A percentile compares a stretch with the other conserved stretches of the same genome.
Evolutionary conservation across 495 filamentous ascomycete genomes (phyloP).

Genomic region (Wilcoxina mikolae): DNA sequence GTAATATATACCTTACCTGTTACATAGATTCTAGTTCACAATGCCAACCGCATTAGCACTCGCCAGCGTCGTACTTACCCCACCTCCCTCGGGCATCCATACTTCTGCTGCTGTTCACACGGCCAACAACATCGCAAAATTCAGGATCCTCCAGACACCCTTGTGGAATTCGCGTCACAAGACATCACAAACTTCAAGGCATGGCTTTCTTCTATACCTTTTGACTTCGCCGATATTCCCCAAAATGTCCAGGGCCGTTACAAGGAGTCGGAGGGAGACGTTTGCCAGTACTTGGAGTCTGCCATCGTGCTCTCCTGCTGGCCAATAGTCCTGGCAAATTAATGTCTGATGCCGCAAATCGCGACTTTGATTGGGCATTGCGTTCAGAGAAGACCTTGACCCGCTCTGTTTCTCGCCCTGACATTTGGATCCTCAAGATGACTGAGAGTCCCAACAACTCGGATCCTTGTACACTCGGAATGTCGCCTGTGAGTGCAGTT

Average conservation of each 20-base stretch:
- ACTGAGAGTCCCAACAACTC: not conserved
- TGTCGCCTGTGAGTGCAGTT: slow-evolving; percentile 1
- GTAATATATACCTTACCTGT: not conserved
- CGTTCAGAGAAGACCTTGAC: slow-evolving; percentile 3
- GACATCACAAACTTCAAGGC: not conserved
- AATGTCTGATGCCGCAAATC: not conserved
- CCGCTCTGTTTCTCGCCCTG: not conserved
- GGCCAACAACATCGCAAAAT: not conserved
- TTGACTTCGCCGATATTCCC: not conserved
- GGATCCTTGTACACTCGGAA: not conserved
- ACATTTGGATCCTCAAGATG: not conserved
- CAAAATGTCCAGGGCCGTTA: not conserved
- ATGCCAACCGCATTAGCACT: not conserved
- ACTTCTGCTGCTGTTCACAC: not conserved
- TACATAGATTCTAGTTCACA: not conserved
- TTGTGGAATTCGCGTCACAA: not conserved
- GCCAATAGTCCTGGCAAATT: slow-evolving; percentile 2
- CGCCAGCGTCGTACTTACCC: not conserved
- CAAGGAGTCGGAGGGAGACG: slow-evolving; percentile 2
- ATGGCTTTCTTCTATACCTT: slow-evolving; percentile 4
- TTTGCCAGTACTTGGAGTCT: not conserved
- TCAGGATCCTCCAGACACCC: not conserved
- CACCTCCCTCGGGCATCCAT: not conserved
- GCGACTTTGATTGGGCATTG: slow-evolving; percentile 4
- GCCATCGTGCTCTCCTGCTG: slow-evolving; percentile 3